Conservation (phyloP, 176 grass and related monocot species). For the Triticum timopheevii region DNA sequence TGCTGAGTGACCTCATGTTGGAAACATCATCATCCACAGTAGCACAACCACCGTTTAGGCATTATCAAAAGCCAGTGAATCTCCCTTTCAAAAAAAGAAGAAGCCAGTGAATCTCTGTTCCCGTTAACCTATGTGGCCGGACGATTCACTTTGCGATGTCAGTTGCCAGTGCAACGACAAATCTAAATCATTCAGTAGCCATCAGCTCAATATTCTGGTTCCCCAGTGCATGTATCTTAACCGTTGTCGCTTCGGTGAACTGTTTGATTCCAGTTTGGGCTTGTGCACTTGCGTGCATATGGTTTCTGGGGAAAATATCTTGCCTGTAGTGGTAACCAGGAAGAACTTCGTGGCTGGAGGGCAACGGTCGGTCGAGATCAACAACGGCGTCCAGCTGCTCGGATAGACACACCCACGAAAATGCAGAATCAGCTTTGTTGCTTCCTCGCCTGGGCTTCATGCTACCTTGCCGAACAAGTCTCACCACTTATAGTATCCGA, state of each 20-base stretch:
- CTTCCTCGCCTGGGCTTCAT: not conserved
- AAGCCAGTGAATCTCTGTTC: slow-evolving; percentile 43
- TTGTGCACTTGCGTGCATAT: not conserved
- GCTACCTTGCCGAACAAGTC: not conserved
- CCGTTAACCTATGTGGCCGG: slow-evolving; percentile 19
- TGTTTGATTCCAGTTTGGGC: not conserved
- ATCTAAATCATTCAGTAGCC: not conserved
- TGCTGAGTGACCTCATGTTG: not conserved
- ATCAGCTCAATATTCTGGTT: not conserved
- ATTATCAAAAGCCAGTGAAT: slow-evolving; percentile 38
- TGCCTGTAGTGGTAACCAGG: not conserved
- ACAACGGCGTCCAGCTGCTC: not conserved
- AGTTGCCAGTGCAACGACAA: not conserved
- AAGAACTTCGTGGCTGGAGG: not conserved
- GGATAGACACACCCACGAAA: not conserved
- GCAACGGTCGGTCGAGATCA: not conserved
- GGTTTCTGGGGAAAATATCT: not conserved
- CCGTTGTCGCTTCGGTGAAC: not conserved
- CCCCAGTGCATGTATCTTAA: too few species aligned
- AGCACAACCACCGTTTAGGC: not conserved
- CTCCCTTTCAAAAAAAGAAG: too few species aligned
- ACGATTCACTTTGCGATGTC: not conserved
- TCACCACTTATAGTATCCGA: too few species aligned
- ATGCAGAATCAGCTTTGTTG: not conserved
- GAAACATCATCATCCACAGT: not conserved